Evolutionary conservation across 768 basidiomycete species (phyloP), one percentile per base, ranked within the genome.

Genomic region (Lentinula guzmanii): DNA sequence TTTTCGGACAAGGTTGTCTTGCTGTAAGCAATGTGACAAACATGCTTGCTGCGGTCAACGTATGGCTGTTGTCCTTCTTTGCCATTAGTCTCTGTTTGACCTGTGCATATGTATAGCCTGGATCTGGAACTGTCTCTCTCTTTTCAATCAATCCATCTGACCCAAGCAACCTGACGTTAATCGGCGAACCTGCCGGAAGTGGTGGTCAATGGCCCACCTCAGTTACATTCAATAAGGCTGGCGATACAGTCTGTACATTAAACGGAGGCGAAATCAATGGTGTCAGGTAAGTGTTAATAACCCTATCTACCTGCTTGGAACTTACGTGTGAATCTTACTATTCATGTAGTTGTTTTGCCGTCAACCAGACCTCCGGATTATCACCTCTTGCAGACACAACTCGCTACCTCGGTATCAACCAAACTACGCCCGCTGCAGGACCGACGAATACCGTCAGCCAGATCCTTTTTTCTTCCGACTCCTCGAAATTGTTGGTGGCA

Each of bases 381-480:
- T 6, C 31, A 9, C 28, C 81, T 81, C 21, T 71, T 80, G 54
- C 71, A 37, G 76, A 77, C 70, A 76, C 78, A 5, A 69, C 74
- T 7, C 79, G 82, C 51, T 69, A 76, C n/a, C 71, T 81, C 39
- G 68, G 68, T 35, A 68, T 83, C 61, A 79, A 80, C 66, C 82
- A 82, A 67, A 81, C 81, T 8, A 80, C 80, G 13, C 79, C 79
- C 46, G 75, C 82, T 0, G 78, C 70, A 15, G 82, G 82, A 11
- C 81, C 81, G 11, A 72, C 78, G 1, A 77, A 77, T 51, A 74
- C 72, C 28, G 70, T 74, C 54, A 76, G 75, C 67, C 77, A 82
- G 61, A 65, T 82, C 63, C 63, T 81, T 43, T 82, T 83, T 72
- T 72, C 69, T 21, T 76, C 78, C 63, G 79, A 81, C 61, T 74